phyloP scores from a whole-genome alignment of 176 grass and related monocot species.

The Bromus sterilis region DNA sequence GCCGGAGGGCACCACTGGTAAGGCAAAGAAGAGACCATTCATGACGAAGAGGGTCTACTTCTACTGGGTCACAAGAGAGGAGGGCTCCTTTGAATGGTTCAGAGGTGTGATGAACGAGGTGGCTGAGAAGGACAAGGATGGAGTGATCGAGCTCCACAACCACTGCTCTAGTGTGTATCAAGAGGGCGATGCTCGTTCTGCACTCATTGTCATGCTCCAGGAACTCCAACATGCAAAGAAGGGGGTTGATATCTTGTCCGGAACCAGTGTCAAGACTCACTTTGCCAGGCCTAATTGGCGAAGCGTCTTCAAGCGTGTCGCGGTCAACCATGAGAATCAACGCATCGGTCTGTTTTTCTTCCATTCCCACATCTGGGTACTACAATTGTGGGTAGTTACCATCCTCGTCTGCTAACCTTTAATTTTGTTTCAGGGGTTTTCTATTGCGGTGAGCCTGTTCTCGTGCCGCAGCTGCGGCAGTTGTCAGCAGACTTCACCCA shows the following conservation, averaged over 20 bases:
- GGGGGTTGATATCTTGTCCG: slow-evolving; percentile 82
- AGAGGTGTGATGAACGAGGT: slow-evolving; percentile 94
- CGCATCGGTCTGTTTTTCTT: slow-evolving; percentile 47
- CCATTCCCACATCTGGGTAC: neutral
- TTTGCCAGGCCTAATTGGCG: slow-evolving; percentile 94
- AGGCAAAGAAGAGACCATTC: slow-evolving; percentile 41
- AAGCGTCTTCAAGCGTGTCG: slow-evolving; percentile 77
- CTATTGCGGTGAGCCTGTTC: slow-evolving; percentile 83
- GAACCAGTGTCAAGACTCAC: slow-evolving; percentile 82
- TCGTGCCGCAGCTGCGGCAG: slow-evolving; percentile 62
- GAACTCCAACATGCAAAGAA: slow-evolving; percentile 82
- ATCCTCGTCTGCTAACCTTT: slow-evolving; percentile 8
- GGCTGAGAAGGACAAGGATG: slow-evolving; percentile 69
- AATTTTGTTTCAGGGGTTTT: slow-evolving; percentile 72
- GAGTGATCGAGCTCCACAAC: slow-evolving; percentile 92
- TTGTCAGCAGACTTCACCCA: slow-evolving; percentile 79
- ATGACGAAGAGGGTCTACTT: slow-evolving; percentile 85
- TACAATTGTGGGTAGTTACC: neutral
- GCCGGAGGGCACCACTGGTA: slow-evolving; percentile 20
- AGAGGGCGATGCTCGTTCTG: slow-evolving; percentile 86
- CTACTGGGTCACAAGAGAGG: slow-evolving; percentile 93
- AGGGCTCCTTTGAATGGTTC: slow-evolving; percentile 97
- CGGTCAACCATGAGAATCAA: slow-evolving; percentile 61
- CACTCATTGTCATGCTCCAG: slow-evolving; percentile 94
- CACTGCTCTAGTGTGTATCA: slow-evolving; percentile 90